Percentiles rank a stretch among this genome's conserved stretches.
phyloP scores from a whole-genome alignment of 2,329 filamentous ascomycete genomes.

The Cryphonectria parasitica region DNA sequence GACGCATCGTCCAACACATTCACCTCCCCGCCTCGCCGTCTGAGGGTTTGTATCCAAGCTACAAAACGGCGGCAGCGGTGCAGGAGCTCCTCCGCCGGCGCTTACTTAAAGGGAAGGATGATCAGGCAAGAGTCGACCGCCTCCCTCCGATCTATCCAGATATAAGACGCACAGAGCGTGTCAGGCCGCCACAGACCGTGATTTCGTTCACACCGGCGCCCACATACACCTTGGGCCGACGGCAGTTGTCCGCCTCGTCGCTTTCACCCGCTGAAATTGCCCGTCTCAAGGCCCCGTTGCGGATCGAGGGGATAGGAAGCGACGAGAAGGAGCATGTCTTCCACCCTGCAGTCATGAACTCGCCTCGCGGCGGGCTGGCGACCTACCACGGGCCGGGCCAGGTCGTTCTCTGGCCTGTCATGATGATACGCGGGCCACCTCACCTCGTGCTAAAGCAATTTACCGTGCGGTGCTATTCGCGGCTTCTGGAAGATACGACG shows the following conservation, averaged over 20 bases:
- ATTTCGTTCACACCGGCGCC: constrained; percentile 82
- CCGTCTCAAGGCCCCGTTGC: constrained; percentile 48
- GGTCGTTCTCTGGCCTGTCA: constrained; percentile 85
- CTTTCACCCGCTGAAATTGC: constrained; percentile 51
- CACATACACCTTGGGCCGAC: constrained; percentile 87
- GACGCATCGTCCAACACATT: constrained; percentile 39
- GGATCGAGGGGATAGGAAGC: constrained; percentile 30
- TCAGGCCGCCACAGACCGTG: constrained; percentile 67
- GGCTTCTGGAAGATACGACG: constrained; percentile 76
- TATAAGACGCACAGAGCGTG: constrained; percentile 36
- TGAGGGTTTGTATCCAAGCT: constrained; percentile 38
- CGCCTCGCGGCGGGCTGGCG: constrained; percentile 84
- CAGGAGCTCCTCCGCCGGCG: constrained; percentile 46
- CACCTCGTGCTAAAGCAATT: constrained; percentile 52
- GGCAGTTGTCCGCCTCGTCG: constrained; percentile 57
- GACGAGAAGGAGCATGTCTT: constrained; percentile 35
- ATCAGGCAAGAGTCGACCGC: not conserved
- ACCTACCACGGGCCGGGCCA: constrained; percentile 97
- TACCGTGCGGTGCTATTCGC: constrained; percentile 76
- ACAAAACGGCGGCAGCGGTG: constrained; percentile 43
- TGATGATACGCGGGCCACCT: constrained; percentile 69
- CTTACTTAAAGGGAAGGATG: constrained; percentile 63
- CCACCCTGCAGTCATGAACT: constrained; percentile 66
- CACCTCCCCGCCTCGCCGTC: constrained; percentile 39
- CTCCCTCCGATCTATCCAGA: not conserved